Conservation (phyloP, 768 basidiomycete species). For the Paxillus involutus region DNA sequence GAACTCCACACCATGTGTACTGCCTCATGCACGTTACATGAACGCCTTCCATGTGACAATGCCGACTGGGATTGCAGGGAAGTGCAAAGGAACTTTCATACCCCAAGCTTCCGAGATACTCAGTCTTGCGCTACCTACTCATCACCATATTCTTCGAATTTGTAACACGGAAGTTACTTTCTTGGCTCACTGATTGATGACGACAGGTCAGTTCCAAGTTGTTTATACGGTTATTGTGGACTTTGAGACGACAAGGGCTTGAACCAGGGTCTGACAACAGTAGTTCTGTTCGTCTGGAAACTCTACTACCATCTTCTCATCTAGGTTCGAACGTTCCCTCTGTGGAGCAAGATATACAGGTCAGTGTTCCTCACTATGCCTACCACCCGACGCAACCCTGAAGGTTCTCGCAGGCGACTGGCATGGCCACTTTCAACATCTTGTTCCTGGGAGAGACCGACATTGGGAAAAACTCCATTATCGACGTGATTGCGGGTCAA, state of each 20-base stretch:
- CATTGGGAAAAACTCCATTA: conserved; percentile 11
- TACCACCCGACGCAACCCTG: background rate
- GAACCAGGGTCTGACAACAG: conserved; percentile 14
- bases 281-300: conserved; percentile 5
- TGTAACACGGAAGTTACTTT: background rate
- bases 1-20: conserved; percentile 13
- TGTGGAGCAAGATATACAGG: conserved; percentile 8
- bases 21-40: conserved; percentile 19
- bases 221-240: background rate
- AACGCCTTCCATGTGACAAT: conserved; percentile 1
- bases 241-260: background rate
- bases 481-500: conserved; percentile 16
- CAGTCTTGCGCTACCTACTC: background rate
- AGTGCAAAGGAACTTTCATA: background rate
- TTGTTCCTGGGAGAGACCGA: conserved; percentile 23
- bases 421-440: conserved; percentile 11
- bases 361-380: conserved; percentile 1
- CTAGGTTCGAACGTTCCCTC: conserved; percentile 12
- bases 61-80: background rate
- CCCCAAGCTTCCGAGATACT: background rate
- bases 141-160: background rate
- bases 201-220: background rate
- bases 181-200: background rate
- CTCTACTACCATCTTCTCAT: conserved; percentile 10
- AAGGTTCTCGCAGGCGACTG: conserved; percentile 9